Conservation (phyloP, 2,329 filamentous ascomycete genomes). For the Hypoxylon sp. region DNA sequence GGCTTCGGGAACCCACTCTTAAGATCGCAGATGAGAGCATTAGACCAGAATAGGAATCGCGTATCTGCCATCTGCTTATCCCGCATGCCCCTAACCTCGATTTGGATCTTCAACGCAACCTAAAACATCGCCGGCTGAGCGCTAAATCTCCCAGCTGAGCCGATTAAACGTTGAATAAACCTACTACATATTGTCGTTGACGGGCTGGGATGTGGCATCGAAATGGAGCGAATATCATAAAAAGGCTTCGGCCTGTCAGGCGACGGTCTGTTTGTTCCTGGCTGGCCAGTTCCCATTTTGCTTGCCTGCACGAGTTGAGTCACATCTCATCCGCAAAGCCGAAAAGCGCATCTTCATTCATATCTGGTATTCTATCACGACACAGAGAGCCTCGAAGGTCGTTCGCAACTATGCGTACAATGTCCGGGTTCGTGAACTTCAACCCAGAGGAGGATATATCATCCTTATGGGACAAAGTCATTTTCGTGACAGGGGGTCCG, state of each 20-base stretch:
- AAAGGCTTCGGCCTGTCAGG: neutral
- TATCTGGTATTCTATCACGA: neutral
- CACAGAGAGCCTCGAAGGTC: neutral
- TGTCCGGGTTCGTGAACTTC: constrained; percentile 45
- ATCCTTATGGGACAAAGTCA: constrained; percentile 54
- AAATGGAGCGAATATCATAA: constrained; percentile 4
- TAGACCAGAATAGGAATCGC: constrained; percentile 16
- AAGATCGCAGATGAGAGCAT: neutral
- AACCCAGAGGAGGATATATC: constrained; percentile 54
- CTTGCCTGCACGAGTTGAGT: neutral
- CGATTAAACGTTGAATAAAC: neutral
- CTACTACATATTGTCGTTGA: constrained; percentile 1
- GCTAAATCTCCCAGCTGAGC: neutral
- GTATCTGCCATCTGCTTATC: constrained; percentile 47
- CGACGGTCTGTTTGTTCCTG: neutral
- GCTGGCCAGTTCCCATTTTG: neutral
- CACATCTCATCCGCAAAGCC: neutral
- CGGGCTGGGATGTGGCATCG: neutral
- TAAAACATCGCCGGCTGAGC: neutral
- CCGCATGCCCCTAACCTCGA: constrained; percentile 31
- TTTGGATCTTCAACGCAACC: neutral
- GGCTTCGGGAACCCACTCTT: constrained; percentile 2
- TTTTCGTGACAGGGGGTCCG: constrained; percentile 59
- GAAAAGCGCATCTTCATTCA: neutral
- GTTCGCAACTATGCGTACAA: constrained; percentile 24